phyloP scores from a whole-genome alignment of 495 filamentous ascomycete genomes.

The Hypoxylon rickii region DNA sequence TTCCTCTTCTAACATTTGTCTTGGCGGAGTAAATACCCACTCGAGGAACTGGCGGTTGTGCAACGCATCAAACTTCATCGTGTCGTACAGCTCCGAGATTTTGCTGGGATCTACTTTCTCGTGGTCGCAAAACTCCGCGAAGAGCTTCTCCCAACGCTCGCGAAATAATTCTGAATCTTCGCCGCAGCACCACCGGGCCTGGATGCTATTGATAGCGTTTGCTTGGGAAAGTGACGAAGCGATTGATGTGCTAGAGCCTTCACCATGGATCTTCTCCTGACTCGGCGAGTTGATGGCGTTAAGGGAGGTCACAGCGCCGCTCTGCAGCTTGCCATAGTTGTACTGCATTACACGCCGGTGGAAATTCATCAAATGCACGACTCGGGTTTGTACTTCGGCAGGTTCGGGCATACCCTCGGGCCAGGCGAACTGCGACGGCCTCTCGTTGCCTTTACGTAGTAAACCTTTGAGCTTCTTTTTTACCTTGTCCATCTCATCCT shows the following conservation, averaged over 20 bases:
- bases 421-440: slow-evolving; percentile 95
- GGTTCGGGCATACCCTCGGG: slow-evolving; percentile 94
- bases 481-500: slow-evolving; percentile 99
- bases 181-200: slow-evolving; percentile 92
- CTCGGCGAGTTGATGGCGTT: slow-evolving; percentile 55
- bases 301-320: slow-evolving; percentile 62
- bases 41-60: slow-evolving; percentile 97
- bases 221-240: slow-evolving; percentile 58
- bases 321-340: slow-evolving; percentile 80
- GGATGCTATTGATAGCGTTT: slow-evolving; percentile 68
- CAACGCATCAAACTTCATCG: slow-evolving; percentile 98
- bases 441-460: slow-evolving; percentile 81
- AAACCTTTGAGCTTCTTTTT: slow-evolving; percentile 98
- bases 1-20: slow-evolving; percentile 68
- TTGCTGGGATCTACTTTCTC: slow-evolving; percentile 99
- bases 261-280: slow-evolving; percentile 44
- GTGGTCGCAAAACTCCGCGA: slow-evolving; percentile 91
- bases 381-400: slow-evolving; percentile 83
- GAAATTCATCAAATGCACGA: slow-evolving; percentile 96
- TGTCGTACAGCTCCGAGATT: slow-evolving; percentile 96
- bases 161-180: slow-evolving; percentile 94
- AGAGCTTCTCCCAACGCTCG: slow-evolving; percentile 98
- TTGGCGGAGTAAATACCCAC: slow-evolving; percentile 90
- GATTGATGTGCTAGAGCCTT: slow-evolving; percentile 44
- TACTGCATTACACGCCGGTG: slow-evolving; percentile 91